These are phyloP conservation scores for Penicillium sp. DNA, from an alignment of 2,329 filamentous ascomycete species.

Conservation along the genomic window DNA sequence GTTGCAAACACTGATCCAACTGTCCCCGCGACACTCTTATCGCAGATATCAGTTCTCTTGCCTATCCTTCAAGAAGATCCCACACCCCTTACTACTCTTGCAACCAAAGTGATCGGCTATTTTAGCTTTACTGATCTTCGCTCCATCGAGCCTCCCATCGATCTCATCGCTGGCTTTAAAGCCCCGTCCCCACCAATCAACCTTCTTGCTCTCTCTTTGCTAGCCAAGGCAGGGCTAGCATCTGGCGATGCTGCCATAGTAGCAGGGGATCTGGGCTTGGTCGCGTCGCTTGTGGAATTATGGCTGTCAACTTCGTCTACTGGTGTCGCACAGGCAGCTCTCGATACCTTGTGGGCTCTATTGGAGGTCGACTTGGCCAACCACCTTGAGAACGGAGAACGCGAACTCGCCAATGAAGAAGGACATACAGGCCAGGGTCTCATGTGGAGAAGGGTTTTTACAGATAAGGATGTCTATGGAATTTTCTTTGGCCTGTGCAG, in stretches of 20 bases:
- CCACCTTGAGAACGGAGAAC: constrained; percentile 28
- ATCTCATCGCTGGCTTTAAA: constrained; percentile 57
- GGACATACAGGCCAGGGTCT: constrained; percentile 49
- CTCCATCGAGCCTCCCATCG: constrained; percentile 48
- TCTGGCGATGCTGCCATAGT: constrained; percentile 59
- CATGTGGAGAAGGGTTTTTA: constrained; percentile 63
- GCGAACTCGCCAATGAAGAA: constrained; percentile 20
- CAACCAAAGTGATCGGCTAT: constrained; percentile 50
- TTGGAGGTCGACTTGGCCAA: constrained; percentile 51
- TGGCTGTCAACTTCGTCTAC: constrained; percentile 60
- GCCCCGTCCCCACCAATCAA: constrained; percentile 56
- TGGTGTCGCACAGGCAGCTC: constrained; percentile 56
- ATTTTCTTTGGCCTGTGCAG: constrained; percentile 58
- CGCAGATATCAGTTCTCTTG: constrained; percentile 52
- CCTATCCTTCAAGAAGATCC: constrained; percentile 59
- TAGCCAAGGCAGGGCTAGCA: constrained; percentile 56
- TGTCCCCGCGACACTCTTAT: constrained; percentile 42
- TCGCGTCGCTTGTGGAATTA: constrained; percentile 55
- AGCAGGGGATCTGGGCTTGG: constrained; percentile 56
- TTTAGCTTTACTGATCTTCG: constrained; percentile 53
- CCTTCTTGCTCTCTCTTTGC: constrained; percentile 54
- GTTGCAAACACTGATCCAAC: constrained; percentile 34
- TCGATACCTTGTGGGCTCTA: constrained; percentile 54
- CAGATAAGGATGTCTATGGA: constrained; percentile 59
- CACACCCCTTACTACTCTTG: constrained; percentile 54